Percentiles rank a stretch among this genome's conserved stretches.
These are phyloP conservation scores for Gamsiella multidivaricata DNA, from an alignment of 192 early-diverging fungal genomes.

Conservation along the genomic window DNA sequence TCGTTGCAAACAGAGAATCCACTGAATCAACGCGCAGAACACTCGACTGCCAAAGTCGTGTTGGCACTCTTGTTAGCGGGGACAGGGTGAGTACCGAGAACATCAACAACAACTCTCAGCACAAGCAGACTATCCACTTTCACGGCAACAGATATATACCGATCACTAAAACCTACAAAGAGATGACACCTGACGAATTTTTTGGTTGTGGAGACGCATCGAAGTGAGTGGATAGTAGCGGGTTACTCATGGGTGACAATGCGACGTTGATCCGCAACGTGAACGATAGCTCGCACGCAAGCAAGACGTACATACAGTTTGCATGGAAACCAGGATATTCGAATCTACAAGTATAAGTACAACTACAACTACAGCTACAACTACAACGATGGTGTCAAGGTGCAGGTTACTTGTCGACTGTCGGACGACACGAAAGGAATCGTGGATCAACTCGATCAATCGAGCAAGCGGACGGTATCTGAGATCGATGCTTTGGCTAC, in stretches of 20 bases:
- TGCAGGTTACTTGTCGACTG: no score
- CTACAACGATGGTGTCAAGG: no score
- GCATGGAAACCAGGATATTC: not conserved
- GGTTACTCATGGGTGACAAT: slow-evolving; percentile 9
- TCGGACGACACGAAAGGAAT: no score
- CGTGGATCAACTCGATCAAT: no score
- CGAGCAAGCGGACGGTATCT: no score
- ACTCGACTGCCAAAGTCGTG: no score
- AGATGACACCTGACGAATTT: no score
- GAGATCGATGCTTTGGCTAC: no score
- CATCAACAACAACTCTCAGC: slow-evolving; percentile 15
- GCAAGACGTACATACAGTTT: slow-evolving; percentile 5
- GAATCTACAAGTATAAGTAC: not conserved
- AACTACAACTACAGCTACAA: not conserved
- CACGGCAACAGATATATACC: not conserved
- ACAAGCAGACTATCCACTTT: not conserved
- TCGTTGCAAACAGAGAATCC: no score
- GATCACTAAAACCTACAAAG: not conserved
- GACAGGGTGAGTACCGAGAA: slow-evolving; percentile 9
- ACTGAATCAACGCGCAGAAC: no score
- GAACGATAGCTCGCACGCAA: slow-evolving; percentile 12
- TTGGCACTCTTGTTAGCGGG: no score
- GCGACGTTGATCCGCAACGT: slow-evolving; percentile 12
- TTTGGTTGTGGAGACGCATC: no score
- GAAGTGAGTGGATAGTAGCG: not conserved